These are phyloP conservation scores for Candida nemodendra DNA, from an alignment of 805 yeast genomes.

Conservation along the genomic window DNA sequence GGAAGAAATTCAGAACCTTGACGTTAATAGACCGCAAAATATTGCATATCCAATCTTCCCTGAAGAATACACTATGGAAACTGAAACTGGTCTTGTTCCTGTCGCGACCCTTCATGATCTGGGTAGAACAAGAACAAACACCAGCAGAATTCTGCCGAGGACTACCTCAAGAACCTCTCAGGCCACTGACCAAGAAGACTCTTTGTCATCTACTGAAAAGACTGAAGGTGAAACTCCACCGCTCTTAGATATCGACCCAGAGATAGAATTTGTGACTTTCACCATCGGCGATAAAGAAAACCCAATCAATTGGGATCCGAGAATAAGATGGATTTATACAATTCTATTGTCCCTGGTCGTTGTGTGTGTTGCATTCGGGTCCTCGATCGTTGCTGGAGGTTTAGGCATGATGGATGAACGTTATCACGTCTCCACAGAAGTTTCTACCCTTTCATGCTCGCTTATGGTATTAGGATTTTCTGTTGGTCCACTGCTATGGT, in stretches of 20 bases:
- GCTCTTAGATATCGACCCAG: conserved; percentile 49
- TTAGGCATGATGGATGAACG: conserved; percentile 63
- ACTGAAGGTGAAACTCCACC: conserved; percentile 24
- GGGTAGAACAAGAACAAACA: conserved; percentile 47
- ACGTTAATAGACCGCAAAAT: conserved; percentile 52
- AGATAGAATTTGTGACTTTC: conserved; percentile 83
- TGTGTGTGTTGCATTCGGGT: conserved; percentile 89
- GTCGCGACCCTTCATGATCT: conserved; percentile 65
- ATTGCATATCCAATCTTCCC: conserved; percentile 77
- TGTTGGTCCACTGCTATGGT: conserved; percentile 85
- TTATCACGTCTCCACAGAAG: conserved; percentile 72
- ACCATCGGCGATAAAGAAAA: conserved; percentile 78
- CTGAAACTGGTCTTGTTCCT: conserved; percentile 85
- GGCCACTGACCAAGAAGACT: conserved; percentile 22
- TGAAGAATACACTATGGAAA: conserved; percentile 87
- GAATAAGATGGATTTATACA: conserved; percentile 64
- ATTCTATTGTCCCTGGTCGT: conserved; percentile 67
- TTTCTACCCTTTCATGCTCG: conserved; percentile 76
- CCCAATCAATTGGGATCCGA: conserved; percentile 79
- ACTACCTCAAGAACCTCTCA: conserved; percentile 19
- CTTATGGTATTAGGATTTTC: conserved; percentile 88
- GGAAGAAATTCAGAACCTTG: conserved; percentile 52
- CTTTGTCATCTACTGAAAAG: conserved; percentile 29
- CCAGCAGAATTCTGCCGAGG: conserved; percentile 19
- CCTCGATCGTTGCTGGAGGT: conserved; percentile 88